Base-by-base conservation (phyloP, 331 rosid species). In the Saraca asoca region DNA sequence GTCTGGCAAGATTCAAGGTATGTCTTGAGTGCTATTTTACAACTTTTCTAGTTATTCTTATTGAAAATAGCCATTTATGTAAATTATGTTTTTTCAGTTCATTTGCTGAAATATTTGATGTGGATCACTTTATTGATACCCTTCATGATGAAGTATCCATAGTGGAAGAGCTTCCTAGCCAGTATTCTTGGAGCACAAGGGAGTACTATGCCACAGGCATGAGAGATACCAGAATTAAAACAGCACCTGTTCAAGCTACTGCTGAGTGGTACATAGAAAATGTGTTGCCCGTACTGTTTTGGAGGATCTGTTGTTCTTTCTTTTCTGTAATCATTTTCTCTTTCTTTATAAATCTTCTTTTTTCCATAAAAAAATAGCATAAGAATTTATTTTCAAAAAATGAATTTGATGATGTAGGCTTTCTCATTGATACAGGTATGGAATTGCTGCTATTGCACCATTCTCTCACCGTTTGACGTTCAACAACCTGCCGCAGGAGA, bases 1-100 rank as follows among this genome's bases (percentile, higher is more conserved):
- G 97, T 91, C 52, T 91, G 97, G 97, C 85, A 79, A 72, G 97
- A 91, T 85, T 71, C 91, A 13, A 91, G 97, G 97, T 91, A 81
- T 73, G 58, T 64, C 62, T 17, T 46, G 66, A 41, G 34, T 66
- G 56, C 66, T 48, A 24, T 58, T 12, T 62, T 75, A 45, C 18
- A 51, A 51, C 33, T 4, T 35, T 43, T 60, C 53, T 51, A 17
- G 24, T 56, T 50, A 24, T 59, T 51, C 66, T 58, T 24, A 58
- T 37, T 44, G 49, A 7, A 52, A 58, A 46, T 46, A 46, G 42
- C 33, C 2, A 1, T 59, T 62, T 51, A 65, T 52, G n/a, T 52
- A 59, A 64, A 13, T 63, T 68, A 38, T 73, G 61, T 62, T 62
- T 75, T 33, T 69, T 78, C 84, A 91, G 97, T 87, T 79, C 91